Conservation (phyloP, 1,284 basidiomycete genomes). For the Exobasidium rhododendri region DNA sequence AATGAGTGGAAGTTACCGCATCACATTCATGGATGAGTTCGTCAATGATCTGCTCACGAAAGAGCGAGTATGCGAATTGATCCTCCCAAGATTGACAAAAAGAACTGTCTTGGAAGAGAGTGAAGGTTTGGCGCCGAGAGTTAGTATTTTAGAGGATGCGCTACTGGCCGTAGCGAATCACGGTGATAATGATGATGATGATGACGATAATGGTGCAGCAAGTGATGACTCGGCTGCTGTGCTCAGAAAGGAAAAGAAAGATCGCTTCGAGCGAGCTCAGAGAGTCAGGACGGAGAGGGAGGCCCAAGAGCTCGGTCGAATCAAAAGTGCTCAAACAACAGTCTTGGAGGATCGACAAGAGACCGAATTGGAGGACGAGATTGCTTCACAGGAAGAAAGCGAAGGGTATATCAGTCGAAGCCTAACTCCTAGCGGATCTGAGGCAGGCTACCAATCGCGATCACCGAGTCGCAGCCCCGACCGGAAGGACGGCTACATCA, state of each 20-base stretch:
- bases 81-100: constrained; percentile 83
- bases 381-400: constrained; percentile 52
- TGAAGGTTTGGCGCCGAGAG: constrained; percentile 67
- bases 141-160: constrained; percentile 73
- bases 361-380: constrained; percentile 19
- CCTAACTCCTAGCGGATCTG: constrained; percentile 26
- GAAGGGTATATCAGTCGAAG: constrained; percentile 28
- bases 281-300: constrained; percentile 19
- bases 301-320: constrained; percentile 10
- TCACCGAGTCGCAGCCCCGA: constrained; percentile 51
- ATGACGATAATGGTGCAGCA: constrained; percentile 10
- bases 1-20: constrained; percentile 65
- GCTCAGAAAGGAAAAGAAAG: constrained; percentile 28
- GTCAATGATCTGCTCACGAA: constrained; percentile 76
- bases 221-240: constrained; percentile 24
- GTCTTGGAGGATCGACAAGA: neutral
- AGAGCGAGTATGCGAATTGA: constrained; percentile 93
- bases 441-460: constrained; percentile 49
- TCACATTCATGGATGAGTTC: constrained; percentile 90
- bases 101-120: constrained; percentile 84
- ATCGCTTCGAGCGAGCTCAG: constrained; percentile 17
- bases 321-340: constrained; percentile 15
- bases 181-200: constrained; percentile 16
- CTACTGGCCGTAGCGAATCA: constrained; percentile 59
- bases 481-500: constrained; percentile 22